Base-by-base conservation (phyloP, 306 rosid species). In the Luffa aegyptiaca region DNA sequence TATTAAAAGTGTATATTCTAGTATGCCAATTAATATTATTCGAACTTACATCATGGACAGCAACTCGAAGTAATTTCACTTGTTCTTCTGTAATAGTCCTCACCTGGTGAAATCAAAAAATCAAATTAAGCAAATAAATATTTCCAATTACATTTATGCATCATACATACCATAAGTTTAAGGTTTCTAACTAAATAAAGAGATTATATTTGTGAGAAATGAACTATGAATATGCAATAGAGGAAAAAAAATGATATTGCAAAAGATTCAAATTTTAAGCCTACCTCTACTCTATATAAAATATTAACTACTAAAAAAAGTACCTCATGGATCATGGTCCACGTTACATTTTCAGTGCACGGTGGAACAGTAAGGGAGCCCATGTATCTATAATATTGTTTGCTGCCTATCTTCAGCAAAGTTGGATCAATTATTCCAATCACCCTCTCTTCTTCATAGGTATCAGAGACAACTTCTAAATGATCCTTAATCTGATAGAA, bases 341-440 rank as follows among this genome's bases (percentile, higher is more conserved):
- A 94, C 56, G 66, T 14, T 52, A 92, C 85, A 87, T 88, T 82
- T 82, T 87, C 83, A 48, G 87, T 62, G 78, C 98, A 92, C 7
- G 94, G 92, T 12, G 98, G 98, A 65, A 41, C 18, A 14, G 98
- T 93, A 5, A 93, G 86, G 1, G 98, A 93, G 21, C 98, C 98
- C 17, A 87, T 55, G 46, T 90, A 93, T 87, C 90, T 87, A 80
- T 92, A 93, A 75, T 90, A 88, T 7, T 68, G 69, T 20, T 10
- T 58, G 70, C 79, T 80, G 3, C 41, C 45, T 2, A 85, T 77
- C 21, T 76, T 82, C 10, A 90, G 64, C 10, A 45, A 1, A 36
- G n/a, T 80, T 36, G 97, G 94, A 81, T 90, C 90, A 56, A 90
- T 59, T 26, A 65, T 51, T 16, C 94, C 92, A 48, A 85, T 81